Percentiles rank a stretch among this genome's conserved stretches.
Evolutionary conservation across 805 yeast species (phyloP).

Genomic region (Metschnikowia matae): DNA sequence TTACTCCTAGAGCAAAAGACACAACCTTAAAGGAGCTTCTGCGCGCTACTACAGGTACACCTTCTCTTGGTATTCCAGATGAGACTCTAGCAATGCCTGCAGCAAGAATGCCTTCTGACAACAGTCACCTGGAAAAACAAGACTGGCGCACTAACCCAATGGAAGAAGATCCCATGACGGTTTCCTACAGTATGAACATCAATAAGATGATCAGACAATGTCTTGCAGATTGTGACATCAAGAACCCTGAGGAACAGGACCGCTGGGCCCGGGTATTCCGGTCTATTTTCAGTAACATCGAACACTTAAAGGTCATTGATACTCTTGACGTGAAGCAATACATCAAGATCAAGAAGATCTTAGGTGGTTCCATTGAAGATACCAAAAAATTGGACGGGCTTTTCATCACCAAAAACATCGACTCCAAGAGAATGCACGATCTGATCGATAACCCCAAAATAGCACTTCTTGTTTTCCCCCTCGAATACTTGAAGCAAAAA

Average conservation of each 20-base stretch:
- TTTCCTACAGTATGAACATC: constrained; percentile 40
- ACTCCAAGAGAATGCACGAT: constrained; percentile 73
- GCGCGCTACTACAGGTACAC: neutral
- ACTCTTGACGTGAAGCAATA: constrained; percentile 84
- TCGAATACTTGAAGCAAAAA: constrained; percentile 75
- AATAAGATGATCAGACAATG: constrained; percentile 54
- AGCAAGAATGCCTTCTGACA: neutral
- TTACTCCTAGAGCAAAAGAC: neutral
- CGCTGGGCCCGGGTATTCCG: constrained; percentile 60
- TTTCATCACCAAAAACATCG: constrained; percentile 78
- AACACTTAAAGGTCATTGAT: constrained; percentile 62
- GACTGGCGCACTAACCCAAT: neutral
- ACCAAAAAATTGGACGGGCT: constrained; percentile 70
- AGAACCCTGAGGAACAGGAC: constrained; percentile 27
- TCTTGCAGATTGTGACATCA: constrained; percentile 56
- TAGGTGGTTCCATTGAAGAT: constrained; percentile 66
- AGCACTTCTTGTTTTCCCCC: constrained; percentile 79
- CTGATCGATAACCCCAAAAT: constrained; percentile 65
- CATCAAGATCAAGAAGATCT: constrained; percentile 77
- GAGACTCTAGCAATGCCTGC: neutral
- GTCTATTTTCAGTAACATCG: constrained; percentile 50
- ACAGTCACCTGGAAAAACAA: neutral
- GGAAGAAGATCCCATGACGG: constrained; percentile 3
- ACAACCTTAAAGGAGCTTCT: neutral
- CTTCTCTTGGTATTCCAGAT: neutral